Conservation (phyloP, 2,329 filamentous ascomycete species). For the Penicillium sp. region DNA sequence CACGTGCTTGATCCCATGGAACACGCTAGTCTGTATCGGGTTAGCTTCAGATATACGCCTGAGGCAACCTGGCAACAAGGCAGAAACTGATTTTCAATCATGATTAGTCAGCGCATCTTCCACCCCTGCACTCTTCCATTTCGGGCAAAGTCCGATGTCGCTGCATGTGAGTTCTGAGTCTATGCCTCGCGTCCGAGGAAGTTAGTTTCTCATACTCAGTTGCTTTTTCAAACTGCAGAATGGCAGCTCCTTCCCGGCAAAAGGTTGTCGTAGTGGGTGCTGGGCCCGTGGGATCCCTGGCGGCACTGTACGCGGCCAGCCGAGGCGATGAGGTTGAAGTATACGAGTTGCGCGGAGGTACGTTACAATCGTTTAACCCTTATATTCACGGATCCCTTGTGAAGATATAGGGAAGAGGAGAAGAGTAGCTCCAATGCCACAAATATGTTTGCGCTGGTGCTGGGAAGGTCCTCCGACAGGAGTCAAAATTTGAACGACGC, state of each 20-base stretch:
- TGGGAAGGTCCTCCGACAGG: not conserved
- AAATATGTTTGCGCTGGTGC: not conserved
- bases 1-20: not conserved
- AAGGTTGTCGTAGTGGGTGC: conserved; percentile 84
- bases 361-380: conserved; percentile 30
- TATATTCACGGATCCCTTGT: not conserved
- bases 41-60: not conserved
- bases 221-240: conserved; percentile 5
- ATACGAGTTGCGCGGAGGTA: conserved; percentile 89
- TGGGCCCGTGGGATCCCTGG: conserved; percentile 86
- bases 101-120: not conserved
- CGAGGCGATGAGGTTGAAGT: conserved; percentile 86
- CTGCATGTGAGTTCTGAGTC: conserved; percentile 13
- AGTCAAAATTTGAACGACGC: conserved; percentile 5
- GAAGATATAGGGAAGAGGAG: not conserved
- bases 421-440: not conserved
- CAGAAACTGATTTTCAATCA: not conserved
- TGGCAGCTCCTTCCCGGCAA: conserved; percentile 39
- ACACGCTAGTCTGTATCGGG: not conserved
- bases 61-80: not conserved
- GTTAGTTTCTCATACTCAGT: not conserved
- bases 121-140: not conserved
- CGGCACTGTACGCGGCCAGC: conserved; percentile 85
- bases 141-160: conserved; percentile 13
- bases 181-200: not conserved